A percentile compares a stretch with the other conserved stretches of the same genome.
Evolutionary conservation across 1,284 basidiomycete genomes (phyloP).

Genomic region (Rhodofomes roseus): DNA sequence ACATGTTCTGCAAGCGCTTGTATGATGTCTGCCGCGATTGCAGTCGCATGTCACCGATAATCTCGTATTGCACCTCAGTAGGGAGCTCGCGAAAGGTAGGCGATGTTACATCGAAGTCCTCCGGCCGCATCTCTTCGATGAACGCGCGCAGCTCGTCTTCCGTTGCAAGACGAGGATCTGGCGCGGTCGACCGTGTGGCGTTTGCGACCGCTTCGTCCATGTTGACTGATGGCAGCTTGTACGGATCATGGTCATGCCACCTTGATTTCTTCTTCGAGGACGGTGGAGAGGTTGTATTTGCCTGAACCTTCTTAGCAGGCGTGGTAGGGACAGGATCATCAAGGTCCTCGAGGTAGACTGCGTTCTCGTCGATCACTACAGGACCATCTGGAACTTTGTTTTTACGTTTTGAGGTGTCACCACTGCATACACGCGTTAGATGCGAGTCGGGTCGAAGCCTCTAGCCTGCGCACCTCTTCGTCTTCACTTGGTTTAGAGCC

Average conservation of each 20-base stretch:
- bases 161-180: slow-evolving; percentile 89
- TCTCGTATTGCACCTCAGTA: slow-evolving; percentile 97
- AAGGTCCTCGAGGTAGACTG: slow-evolving; percentile 85
- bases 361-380: slow-evolving; percentile 57
- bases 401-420: slow-evolving; percentile 35
- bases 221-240: slow-evolving; percentile 74
- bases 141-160: slow-evolving; percentile 89
- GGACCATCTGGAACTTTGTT: slow-evolving; percentile 38
- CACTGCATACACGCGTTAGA: slow-evolving; percentile 2
- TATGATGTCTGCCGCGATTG: slow-evolving; percentile 95
- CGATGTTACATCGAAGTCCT: slow-evolving; percentile 87
- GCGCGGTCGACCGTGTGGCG: slow-evolving; percentile 52
- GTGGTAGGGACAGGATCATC: slow-evolving; percentile 55
- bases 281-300: slow-evolving; percentile 37
- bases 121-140: slow-evolving; percentile 90
- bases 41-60: slow-evolving; percentile 91
- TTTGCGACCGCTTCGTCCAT: slow-evolving; percentile 57
- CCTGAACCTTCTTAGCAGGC: slow-evolving; percentile 36
- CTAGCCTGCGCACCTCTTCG: slow-evolving; percentile 20
- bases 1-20: slow-evolving; percentile 89
- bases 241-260: slow-evolving; percentile 81
- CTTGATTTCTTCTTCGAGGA: slow-evolving; percentile 52
- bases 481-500: slow-evolving; percentile 74
- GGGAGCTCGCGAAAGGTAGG: slow-evolving; percentile 91
- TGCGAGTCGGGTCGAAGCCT: background rate